Conservation (phyloP, 148 eudicot genomes). For the Cornus controversa region DNA sequence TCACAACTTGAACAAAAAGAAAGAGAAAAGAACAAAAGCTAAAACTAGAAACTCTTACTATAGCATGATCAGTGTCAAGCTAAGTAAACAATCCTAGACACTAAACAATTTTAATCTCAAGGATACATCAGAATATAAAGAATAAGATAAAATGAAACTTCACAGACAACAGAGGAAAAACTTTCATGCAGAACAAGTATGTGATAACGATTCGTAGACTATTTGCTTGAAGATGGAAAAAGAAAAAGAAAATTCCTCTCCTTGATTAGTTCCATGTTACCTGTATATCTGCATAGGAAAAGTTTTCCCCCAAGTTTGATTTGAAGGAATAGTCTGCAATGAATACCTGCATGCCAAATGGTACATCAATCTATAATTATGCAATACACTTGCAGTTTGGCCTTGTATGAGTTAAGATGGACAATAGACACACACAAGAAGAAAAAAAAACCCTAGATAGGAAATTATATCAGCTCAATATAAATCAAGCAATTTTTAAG, state of each 20-base stretch:
- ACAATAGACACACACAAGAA: neutral
- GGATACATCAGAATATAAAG: too few relatives aligned
- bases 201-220: neutral
- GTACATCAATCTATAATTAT: neutral
- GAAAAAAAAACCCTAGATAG: too few relatives aligned
- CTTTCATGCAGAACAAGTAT: neutral
- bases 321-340: conserved; percentile 79
- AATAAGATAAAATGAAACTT: neutral
- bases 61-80: too few relatives aligned
- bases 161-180: neutral
- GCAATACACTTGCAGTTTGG: neutral
- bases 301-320: conserved; percentile 54
- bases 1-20: too few relatives aligned
- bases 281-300: conserved; percentile 69
- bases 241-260: neutral
- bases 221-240: neutral
- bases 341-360: conserved; percentile 61
- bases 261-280: conserved; percentile 25
- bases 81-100: too few relatives aligned
- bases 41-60: too few relatives aligned
- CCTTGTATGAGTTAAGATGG: too few relatives aligned
- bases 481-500: too few relatives aligned
- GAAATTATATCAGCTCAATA: too few relatives aligned
- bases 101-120: too few relatives aligned
- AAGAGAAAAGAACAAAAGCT: too few relatives aligned